These are phyloP conservation scores for Bassia scoparia DNA, from an alignment of 148 eudicot genomes.

Conservation along the genomic window DNA sequence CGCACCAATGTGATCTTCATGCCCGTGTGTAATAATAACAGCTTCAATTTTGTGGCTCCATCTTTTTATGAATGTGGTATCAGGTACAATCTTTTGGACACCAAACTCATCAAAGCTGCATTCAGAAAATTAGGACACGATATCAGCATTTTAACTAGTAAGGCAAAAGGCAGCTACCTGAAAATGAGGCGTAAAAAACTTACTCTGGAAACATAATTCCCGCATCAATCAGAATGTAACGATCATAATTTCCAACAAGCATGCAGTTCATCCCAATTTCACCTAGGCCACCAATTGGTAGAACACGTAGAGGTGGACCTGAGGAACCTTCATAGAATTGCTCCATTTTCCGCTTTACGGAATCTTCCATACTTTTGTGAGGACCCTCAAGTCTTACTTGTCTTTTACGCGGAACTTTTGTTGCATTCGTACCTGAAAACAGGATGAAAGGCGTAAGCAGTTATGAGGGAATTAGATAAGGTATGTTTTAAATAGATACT, in stretches of 20 bases:
- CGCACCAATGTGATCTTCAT: constrained; percentile 99
- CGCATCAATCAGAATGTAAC: constrained; percentile 93
- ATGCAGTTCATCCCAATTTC: constrained; percentile 99
- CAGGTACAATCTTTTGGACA: constrained; percentile 92
- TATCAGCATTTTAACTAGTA: constrained; percentile 3
- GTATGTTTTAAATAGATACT: background rate
- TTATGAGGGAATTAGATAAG: background rate
- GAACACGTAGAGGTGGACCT: constrained; percentile 91
- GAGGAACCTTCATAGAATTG: constrained; percentile 91
- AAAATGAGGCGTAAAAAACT: constrained; percentile 23
- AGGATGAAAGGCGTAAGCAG: constrained; percentile 5
- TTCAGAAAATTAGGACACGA: constrained; percentile 10
- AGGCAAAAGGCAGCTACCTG: background rate
- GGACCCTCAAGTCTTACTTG: constrained; percentile 74
- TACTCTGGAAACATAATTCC: constrained; percentile 99
- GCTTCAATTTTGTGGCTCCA: constrained; percentile 99
- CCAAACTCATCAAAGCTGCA: constrained; percentile 90
- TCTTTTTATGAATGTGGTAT: constrained; percentile 79
- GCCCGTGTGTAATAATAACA: constrained; percentile 93
- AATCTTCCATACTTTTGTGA: constrained; percentile 90
- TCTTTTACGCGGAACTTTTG: constrained; percentile 57
- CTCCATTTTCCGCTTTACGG: constrained; percentile 91
- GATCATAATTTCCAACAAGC: constrained; percentile 96
- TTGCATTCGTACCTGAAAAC: constrained; percentile 47
- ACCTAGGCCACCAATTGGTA: constrained; percentile 96